phyloP scores from a whole-genome alignment of 441 rosid species.

The Viola pubescens region DNA sequence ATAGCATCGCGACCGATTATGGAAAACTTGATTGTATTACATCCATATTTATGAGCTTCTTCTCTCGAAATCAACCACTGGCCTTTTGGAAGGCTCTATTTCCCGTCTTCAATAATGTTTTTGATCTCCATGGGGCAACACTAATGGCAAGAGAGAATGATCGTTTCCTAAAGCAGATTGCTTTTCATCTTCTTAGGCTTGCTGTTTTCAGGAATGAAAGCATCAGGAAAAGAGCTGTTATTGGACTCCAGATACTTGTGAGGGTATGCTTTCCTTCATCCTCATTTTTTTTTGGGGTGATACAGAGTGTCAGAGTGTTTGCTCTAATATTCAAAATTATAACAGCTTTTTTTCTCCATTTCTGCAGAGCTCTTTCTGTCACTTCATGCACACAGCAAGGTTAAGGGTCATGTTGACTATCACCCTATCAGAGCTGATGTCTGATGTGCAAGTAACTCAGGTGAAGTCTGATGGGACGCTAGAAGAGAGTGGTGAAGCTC shows the following conservation, averaged over 20 bases:
- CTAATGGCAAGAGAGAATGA: conserved; percentile 99
- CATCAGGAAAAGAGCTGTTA: conserved; percentile 89
- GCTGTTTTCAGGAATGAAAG: conserved; percentile 92
- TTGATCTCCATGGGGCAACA: conserved; percentile 96
- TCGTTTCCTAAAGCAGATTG: conserved; percentile 95
- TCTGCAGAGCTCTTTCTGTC: conserved; percentile 79
- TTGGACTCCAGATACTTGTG: conserved; percentile 85
- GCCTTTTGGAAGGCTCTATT: conserved; percentile 86
- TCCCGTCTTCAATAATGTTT: conserved; percentile 69
- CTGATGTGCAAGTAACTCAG: conserved; percentile 96
- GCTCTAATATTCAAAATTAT: conserved; percentile 15
- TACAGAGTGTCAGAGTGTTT: not conserved
- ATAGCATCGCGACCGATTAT: conserved; percentile 90
- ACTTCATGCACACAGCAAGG: conserved; percentile 91
- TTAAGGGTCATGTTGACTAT: conserved; percentile 94
- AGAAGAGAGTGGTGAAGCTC: conserved; percentile 98
- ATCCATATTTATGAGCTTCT: conserved; percentile 77
- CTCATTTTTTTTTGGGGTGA: not conserved
- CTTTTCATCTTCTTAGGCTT: conserved; percentile 94
- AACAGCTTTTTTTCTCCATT: conserved; percentile 25
- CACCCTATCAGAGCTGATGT: conserved; percentile 94
- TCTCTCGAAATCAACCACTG: conserved; percentile 92
- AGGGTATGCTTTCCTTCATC: conserved; percentile 49
- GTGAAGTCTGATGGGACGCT: conserved; percentile 89
- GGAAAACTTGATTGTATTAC: conserved; percentile 96